These are phyloP conservation scores for Aspergillus floridensis DNA, from an alignment of 2,329 filamentous ascomycete genomes.

Conservation along the genomic window DNA sequence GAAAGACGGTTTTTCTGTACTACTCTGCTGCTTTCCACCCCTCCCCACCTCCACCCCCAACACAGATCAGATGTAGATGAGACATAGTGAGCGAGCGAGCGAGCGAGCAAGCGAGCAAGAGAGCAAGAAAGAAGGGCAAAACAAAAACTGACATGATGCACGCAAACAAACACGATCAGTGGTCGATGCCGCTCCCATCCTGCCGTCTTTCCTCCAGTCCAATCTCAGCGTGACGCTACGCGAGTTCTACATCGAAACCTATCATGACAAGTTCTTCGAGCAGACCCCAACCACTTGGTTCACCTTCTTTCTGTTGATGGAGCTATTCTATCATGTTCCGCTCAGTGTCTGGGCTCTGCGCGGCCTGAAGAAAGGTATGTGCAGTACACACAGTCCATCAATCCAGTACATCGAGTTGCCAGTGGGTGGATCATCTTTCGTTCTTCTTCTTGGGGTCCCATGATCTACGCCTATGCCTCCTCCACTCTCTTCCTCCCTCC, in stretches of 20 bases:
- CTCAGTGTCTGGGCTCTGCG: constrained; percentile 59
- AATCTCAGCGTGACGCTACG: constrained; percentile 51
- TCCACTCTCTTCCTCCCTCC: too few species aligned
- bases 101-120: neutral
- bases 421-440: neutral
- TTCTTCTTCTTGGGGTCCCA: neutral
- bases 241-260: constrained; percentile 58
- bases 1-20: neutral
- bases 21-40: neutral
- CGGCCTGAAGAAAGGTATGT: constrained; percentile 52
- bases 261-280: constrained; percentile 63
- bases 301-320: constrained; percentile 55
- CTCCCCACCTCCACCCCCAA: too few species aligned
- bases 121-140: neutral
- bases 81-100: neutral
- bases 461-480: neutral
- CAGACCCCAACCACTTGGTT: constrained; percentile 58
- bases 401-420: too few species aligned
- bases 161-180: constrained; percentile 38
- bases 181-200: constrained; percentile 60
- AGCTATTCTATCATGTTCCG: constrained; percentile 61
- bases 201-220: constrained; percentile 53
- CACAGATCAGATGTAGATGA: neutral
- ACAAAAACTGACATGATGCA: neutral
- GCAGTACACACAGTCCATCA: neutral